Conservation (phyloP, 2,329 filamentous ascomycete species). For the Cladobotryum mycophilum region DNA sequence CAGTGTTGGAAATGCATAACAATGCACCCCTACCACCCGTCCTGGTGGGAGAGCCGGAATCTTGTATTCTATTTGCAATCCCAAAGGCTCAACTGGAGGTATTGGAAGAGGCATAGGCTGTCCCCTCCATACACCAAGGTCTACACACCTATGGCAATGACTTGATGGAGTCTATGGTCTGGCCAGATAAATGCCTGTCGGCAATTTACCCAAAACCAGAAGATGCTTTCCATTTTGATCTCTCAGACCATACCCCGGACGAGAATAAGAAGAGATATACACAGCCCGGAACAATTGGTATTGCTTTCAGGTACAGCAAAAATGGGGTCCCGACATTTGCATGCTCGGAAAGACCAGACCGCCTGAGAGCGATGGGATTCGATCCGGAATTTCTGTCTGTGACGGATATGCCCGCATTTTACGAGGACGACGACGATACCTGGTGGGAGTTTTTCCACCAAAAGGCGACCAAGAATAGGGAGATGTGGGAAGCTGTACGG, state of each 20-base stretch:
- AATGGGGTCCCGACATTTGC: conserved; percentile 4
- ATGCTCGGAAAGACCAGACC: neutral
- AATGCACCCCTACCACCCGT: no score
- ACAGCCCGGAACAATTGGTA: neutral
- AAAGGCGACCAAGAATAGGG: neutral
- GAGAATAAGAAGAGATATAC: neutral
- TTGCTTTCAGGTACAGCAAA: conserved; percentile 4
- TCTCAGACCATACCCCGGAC: no score
- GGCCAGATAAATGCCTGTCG: no score
- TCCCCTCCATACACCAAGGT: neutral
- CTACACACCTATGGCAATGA: no score
- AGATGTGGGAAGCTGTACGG: neutral
- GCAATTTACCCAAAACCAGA: no score
- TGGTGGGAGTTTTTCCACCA: neutral
- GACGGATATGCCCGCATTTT: neutral
- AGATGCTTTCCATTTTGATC: no score
- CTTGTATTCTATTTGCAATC: conserved; percentile 16
- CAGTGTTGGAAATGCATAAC: conserved; percentile 4
- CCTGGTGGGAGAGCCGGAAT: neutral
- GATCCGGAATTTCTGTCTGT: neutral
- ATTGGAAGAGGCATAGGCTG: conserved; percentile 17
- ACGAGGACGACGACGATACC: neutral
- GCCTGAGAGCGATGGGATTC: neutral
- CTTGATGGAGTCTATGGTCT: no score
- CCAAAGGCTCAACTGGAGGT: conserved; percentile 15